Evolutionary conservation across 2,329 filamentous ascomycete species (phyloP).

Genomic region (Alternaria angustiovoidea): DNA sequence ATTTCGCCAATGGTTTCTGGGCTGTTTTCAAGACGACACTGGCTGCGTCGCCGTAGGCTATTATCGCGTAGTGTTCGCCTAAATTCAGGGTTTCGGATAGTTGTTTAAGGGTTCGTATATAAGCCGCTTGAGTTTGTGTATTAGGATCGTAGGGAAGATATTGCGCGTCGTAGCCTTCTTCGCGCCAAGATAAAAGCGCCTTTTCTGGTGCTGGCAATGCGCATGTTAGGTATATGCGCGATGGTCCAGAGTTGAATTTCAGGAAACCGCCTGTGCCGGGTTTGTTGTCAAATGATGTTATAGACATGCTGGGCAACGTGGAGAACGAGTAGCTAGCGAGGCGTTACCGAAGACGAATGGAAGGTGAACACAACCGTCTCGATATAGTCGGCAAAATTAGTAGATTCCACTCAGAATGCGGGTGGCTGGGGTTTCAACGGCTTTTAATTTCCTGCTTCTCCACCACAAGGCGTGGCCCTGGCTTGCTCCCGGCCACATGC

Average conservation of each 20-base stretch:
- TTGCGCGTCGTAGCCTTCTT: constrained; percentile 54
- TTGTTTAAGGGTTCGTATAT: constrained; percentile 43
- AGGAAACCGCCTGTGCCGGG: constrained; percentile 43
- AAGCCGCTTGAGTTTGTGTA: constrained; percentile 34
- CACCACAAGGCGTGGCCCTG: neutral
- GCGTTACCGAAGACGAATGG: neutral
- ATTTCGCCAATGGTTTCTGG: constrained; percentile 53
- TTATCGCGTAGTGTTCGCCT: constrained; percentile 46
- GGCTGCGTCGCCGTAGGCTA: constrained; percentile 55
- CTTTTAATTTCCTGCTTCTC: constrained; percentile 2
- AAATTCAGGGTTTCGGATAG: constrained; percentile 52
- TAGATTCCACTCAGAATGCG: neutral
- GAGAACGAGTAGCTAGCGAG: neutral
- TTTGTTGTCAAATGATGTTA: constrained; percentile 34
- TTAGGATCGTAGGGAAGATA: constrained; percentile 48
- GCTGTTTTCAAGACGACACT: constrained; percentile 50
- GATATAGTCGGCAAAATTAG: neutral
- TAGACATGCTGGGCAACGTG: constrained; percentile 30
- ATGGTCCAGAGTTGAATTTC: constrained; percentile 47
- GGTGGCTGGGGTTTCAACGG: neutral
- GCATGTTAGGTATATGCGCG: constrained; percentile 52
- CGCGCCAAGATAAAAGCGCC: constrained; percentile 51
- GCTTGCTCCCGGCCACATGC: constrained; percentile 9
- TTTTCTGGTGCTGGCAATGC: constrained; percentile 49
- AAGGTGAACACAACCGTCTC: neutral